phyloP scores from a whole-genome alignment of 805 yeast genomes.

The Starmerella bombicola region DNA sequence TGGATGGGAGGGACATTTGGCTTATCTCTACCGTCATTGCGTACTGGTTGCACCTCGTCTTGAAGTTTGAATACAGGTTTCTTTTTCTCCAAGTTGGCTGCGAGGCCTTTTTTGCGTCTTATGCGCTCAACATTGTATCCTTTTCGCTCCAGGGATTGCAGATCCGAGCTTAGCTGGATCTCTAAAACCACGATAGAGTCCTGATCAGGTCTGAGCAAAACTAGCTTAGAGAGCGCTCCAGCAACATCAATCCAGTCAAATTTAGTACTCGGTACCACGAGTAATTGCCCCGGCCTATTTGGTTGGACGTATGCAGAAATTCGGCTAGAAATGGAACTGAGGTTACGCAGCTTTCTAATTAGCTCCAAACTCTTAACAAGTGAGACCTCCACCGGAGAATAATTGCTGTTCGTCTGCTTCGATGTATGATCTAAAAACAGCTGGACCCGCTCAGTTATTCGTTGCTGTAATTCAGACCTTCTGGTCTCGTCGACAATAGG shows the following conservation, averaged over 20 bases:
- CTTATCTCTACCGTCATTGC: not conserved
- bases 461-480: conserved; percentile 15
- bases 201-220: conserved; percentile 28
- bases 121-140: conserved; percentile 32
- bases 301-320: conserved; percentile 21
- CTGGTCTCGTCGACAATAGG: conserved; percentile 12
- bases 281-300: conserved; percentile 10
- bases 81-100: not conserved
- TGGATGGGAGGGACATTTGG: not conserved
- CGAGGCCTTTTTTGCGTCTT: conserved; percentile 14
- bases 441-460: conserved; percentile 27
- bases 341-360: conserved; percentile 20
- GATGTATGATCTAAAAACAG: conserved; percentile 27
- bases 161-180: conserved; percentile 26
- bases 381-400: conserved; percentile 17
- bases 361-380: conserved; percentile 24
- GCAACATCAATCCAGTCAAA: conserved; percentile 32
- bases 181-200: conserved; percentile 31
- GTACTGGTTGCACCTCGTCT: not conserved
- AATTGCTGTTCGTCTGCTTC: conserved; percentile 11
- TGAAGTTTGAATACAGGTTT: not conserved
- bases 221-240: conserved; percentile 24
- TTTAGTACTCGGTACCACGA: conserved; percentile 17
- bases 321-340: conserved; percentile 17
- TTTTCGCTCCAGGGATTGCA: conserved; percentile 27